A percentile compares a stretch with the other conserved stretches of the same genome.
phyloP scores from a whole-genome alignment of 495 filamentous ascomycete species.

The Podospora sp. region DNA sequence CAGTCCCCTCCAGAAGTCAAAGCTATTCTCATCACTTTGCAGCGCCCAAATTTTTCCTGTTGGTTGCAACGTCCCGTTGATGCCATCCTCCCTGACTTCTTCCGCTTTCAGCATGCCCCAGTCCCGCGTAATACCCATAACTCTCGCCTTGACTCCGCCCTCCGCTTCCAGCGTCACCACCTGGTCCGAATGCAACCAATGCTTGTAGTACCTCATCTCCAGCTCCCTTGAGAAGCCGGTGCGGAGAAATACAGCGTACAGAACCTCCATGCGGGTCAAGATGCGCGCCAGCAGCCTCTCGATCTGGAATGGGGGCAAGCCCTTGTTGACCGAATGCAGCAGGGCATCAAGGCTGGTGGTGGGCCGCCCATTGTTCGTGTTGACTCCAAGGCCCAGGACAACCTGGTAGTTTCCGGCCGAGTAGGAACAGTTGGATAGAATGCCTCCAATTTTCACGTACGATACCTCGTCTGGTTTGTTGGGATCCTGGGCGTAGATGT shows the following conservation, averaged over 20 bases:
- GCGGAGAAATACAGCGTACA: constrained; percentile 73
- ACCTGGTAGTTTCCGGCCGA: constrained; percentile 76
- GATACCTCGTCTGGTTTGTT: constrained; percentile 55
- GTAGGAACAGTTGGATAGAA: constrained; percentile 88
- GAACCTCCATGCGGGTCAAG: constrained; percentile 72
- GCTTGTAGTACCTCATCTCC: constrained; percentile 76
- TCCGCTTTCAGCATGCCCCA: constrained; percentile 84
- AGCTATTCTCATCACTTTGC: constrained; percentile 97
- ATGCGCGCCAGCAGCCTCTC: constrained; percentile 87
- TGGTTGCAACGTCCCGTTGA: constrained; percentile 40
- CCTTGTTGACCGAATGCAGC: constrained; percentile 43
- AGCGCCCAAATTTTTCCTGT: constrained; percentile 81
- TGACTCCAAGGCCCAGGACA: constrained; percentile 87
- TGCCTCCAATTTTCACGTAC: constrained; percentile 92
- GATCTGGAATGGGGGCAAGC: constrained; percentile 62
- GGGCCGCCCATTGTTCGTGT: constrained; percentile 81
- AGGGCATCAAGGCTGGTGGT: constrained; percentile 85
- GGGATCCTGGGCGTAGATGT: constrained; percentile 85
- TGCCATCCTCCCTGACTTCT: constrained; percentile 73
- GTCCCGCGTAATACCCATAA: constrained; percentile 86
- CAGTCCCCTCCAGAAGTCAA: constrained; percentile 94
- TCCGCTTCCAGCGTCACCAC: constrained; percentile 86
- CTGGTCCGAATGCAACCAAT: constrained; percentile 92
- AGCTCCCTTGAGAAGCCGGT: constrained; percentile 72
- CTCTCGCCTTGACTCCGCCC: constrained; percentile 73